phyloP scores from a whole-genome alignment of 371 early-diverging fungal species.

The Conidiobolus incongruus region DNA sequence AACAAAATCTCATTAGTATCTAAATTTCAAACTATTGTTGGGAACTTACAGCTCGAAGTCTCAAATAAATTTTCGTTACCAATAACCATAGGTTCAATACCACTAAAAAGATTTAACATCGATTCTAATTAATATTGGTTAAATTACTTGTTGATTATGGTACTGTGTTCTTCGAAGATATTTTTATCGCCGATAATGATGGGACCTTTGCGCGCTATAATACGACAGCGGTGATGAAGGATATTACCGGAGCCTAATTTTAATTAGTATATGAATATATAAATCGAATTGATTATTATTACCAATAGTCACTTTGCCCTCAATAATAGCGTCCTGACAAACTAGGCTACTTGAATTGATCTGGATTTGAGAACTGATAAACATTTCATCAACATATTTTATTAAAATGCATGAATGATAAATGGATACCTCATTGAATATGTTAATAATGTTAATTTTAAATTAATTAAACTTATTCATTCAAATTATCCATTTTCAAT shows the following conservation, averaged over 20 bases:
- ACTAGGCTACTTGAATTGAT: not conserved
- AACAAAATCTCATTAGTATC: not conserved
- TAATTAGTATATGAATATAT: not conserved
- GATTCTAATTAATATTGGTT: not conserved
- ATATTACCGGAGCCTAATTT: not conserved
- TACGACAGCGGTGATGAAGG: constrained; percentile 44
- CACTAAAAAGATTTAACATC: not conserved
- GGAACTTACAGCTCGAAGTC: not conserved
- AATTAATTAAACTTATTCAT: too few species aligned
- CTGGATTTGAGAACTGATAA: too few species aligned
- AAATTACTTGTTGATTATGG: constrained; percentile 43
- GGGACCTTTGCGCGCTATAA: constrained; percentile 39
- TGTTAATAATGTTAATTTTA: too few species aligned
- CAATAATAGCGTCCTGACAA: not conserved
- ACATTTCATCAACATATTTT: too few species aligned
- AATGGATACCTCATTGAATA: too few species aligned
- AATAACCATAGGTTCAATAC: not conserved
- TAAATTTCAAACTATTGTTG: not conserved
- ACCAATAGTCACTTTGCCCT: constrained; percentile 1
- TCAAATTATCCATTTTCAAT: too few species aligned
- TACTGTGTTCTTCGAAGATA: constrained; percentile 47
- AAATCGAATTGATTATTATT: too few species aligned
- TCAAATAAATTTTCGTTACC: constrained; percentile 2
- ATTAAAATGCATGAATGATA: too few species aligned
- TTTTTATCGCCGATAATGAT: constrained; percentile 49